Evolutionary conservation across 805 yeast species (phyloP).

Genomic region (Ogataea angusta): DNA sequence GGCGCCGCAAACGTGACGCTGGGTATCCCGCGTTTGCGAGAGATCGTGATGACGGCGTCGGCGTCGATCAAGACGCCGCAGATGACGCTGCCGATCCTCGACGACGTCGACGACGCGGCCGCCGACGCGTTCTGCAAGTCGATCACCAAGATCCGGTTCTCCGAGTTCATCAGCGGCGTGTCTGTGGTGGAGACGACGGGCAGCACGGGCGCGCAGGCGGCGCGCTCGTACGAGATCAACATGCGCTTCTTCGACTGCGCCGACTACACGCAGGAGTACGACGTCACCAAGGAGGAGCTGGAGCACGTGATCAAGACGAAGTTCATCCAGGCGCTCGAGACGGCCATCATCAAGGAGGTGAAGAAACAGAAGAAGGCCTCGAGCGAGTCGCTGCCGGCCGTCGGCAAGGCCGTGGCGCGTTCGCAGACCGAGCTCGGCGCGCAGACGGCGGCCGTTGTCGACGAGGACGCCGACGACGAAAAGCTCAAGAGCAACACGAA

Average conservation of each 20-base stretch:
- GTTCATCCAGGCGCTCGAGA: slow-evolving; percentile 71
- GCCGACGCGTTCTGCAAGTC: slow-evolving; percentile 94
- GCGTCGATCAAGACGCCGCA: slow-evolving; percentile 96
- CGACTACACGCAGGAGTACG: slow-evolving; percentile 87
- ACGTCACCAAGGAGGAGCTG: slow-evolving; percentile 74
- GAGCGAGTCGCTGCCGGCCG: slow-evolving; percentile 51
- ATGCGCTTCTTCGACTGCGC: slow-evolving; percentile 69
- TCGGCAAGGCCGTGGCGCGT: slow-evolving; percentile 70
- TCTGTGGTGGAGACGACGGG: slow-evolving; percentile 88
- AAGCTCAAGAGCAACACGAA: slow-evolving; percentile 60
- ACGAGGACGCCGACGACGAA: slow-evolving; percentile 62
- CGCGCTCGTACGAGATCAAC: slow-evolving; percentile 72
- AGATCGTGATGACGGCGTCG: slow-evolving; percentile 98
- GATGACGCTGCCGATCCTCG: slow-evolving; percentile 85
- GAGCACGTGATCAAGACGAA: slow-evolving; percentile 61
- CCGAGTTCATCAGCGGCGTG: slow-evolving; percentile 85
- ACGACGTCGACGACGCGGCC: slow-evolving; percentile 76
- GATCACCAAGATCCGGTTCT: slow-evolving; percentile 75
- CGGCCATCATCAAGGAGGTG: slow-evolving; percentile 72
- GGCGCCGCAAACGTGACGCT: slow-evolving; percentile 99
- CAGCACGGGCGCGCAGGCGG: slow-evolving; percentile 41
- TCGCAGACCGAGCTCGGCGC: slow-evolving; percentile 44
- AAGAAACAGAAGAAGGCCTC: slow-evolving; percentile 66
- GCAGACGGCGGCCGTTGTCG: slow-evolving; percentile 42
- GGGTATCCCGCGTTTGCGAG: slow-evolving; percentile 99